Evolutionary conservation across 768 basidiomycete species (phyloP).

Genomic region (Agaricus blazei): DNA sequence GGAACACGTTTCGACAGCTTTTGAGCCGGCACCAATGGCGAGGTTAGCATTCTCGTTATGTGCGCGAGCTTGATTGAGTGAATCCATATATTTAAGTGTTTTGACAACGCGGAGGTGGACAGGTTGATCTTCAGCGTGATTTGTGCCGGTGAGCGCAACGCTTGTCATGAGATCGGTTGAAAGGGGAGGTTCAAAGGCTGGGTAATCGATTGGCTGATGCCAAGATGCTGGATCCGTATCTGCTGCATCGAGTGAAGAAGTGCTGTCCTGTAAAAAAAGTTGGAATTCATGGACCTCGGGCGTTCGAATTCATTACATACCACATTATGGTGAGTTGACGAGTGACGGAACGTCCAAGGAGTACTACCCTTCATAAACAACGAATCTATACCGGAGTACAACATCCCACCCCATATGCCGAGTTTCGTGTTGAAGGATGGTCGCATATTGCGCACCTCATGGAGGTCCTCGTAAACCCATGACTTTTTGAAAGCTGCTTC

Average conservation of each 20-base stretch:
- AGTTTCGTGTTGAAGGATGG: constrained; percentile 80
- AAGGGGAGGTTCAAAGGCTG: constrained; percentile 80
- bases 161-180: constrained; percentile 93
- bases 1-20: constrained; percentile 22
- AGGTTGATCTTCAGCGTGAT: constrained; percentile 96
- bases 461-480: constrained; percentile 83
- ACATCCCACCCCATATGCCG: constrained; percentile 83
- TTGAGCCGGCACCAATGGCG: constrained; percentile 24
- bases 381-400: constrained; percentile 86
- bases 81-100: constrained; percentile 23
- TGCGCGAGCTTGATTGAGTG: constrained; percentile 14
- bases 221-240: constrained; percentile 65
- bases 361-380: constrained; percentile 78
- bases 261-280: constrained; percentile 15
- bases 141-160: constrained; percentile 86
- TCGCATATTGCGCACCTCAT: constrained; percentile 88
- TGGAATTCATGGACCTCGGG: neutral
- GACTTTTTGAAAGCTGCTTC: constrained; percentile 63
- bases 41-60: constrained; percentile 15
- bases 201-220: constrained; percentile 79
- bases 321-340: constrained; percentile 26
- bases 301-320: constrained; percentile 19
- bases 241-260: constrained; percentile 49
- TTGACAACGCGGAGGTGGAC: constrained; percentile 73
- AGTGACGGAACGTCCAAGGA: constrained; percentile 89